Evolutionary conservation across 164 flowering plant genomes (phyloP).

Genomic region (Stephania yunnanensis): DNA sequence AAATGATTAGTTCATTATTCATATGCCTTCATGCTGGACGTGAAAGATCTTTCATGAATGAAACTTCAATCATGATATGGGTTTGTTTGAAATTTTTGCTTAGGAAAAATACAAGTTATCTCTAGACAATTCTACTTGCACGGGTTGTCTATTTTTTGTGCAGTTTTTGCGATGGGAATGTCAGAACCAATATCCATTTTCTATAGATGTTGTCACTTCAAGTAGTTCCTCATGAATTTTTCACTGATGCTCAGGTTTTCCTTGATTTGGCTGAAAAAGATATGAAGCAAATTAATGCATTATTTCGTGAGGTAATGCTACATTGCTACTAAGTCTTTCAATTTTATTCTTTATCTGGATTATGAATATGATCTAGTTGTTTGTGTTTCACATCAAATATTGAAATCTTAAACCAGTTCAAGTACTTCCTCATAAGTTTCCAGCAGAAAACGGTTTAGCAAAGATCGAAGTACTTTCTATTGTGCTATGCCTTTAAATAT

Average conservation of each 20-base stretch:
- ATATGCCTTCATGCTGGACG: too few relatives aligned
- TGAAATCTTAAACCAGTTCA: background rate
- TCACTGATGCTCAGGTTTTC: constrained; percentile 55
- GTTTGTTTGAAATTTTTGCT: too few relatives aligned
- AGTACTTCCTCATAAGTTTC: background rate
- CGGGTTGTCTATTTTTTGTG: too few relatives aligned
- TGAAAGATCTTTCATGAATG: too few relatives aligned
- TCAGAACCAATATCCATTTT: too few relatives aligned
- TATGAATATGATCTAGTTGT: background rate
- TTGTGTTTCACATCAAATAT: background rate
- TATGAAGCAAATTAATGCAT: constrained; percentile 68
- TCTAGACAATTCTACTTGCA: too few relatives aligned
- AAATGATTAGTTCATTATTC: too few relatives aligned
- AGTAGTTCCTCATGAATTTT: background rate
- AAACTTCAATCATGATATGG: too few relatives aligned
- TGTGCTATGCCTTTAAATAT: background rate
- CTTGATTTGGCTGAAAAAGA: constrained; percentile 74
- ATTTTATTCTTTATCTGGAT: background rate
- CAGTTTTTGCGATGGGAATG: too few relatives aligned
- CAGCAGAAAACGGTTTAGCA: too few relatives aligned
- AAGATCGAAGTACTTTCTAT: too few relatives aligned
- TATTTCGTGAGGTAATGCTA: constrained; percentile 71
- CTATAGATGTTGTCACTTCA: background rate
- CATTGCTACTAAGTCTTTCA: background rate
- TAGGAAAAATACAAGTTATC: too few relatives aligned